Evolutionary conservation across 2,329 filamentous ascomycete species (phyloP).

Genomic region (Beauveria sp.): DNA sequence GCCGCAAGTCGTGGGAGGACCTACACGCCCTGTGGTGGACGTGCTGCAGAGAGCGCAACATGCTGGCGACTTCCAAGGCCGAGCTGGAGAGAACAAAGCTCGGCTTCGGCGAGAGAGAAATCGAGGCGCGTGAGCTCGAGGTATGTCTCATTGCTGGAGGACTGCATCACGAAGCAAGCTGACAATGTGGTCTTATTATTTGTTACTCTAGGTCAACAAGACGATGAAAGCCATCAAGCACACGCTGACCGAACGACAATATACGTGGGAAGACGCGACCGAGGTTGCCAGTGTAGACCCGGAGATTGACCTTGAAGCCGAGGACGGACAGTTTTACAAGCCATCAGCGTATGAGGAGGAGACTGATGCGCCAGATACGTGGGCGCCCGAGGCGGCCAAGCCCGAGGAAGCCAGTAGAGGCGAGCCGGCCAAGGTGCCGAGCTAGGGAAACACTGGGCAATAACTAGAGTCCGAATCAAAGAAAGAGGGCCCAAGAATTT

Average conservation of each 20-base stretch:
- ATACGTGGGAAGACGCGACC: slow-evolving; percentile 75
- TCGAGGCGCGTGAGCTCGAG: slow-evolving; percentile 51
- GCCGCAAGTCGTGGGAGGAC: slow-evolving; percentile 88
- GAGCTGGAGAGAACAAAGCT: slow-evolving; percentile 62
- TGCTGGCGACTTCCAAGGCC: slow-evolving; percentile 66
- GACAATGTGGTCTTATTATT: not conserved
- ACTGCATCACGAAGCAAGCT: slow-evolving; percentile 10
- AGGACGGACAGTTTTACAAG: slow-evolving; percentile 41
- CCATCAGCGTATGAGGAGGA: slow-evolving; percentile 34
- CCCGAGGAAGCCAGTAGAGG: slow-evolving; percentile 9
- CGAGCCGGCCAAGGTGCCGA: slow-evolving; percentile 9
- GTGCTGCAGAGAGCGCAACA: slow-evolving; percentile 84
- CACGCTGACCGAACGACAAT: slow-evolving; percentile 77
- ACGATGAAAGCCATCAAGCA: slow-evolving; percentile 83
- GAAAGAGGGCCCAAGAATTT: not conserved
- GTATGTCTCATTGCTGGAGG: slow-evolving; percentile 41
- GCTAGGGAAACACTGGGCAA: not conserved
- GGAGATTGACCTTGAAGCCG: slow-evolving; percentile 53
- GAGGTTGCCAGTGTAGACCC: slow-evolving; percentile 57
- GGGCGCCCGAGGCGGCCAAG: slow-evolving; percentile 18
- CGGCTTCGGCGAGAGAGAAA: slow-evolving; percentile 67
- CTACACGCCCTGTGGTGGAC: slow-evolving; percentile 91
- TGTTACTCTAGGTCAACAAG: slow-evolving; percentile 51
- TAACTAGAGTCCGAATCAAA: not conserved
- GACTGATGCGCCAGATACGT: slow-evolving; percentile 16